Base-by-base conservation (phyloP, 169 alveolate genomes). In the Theileria equi region DNA sequence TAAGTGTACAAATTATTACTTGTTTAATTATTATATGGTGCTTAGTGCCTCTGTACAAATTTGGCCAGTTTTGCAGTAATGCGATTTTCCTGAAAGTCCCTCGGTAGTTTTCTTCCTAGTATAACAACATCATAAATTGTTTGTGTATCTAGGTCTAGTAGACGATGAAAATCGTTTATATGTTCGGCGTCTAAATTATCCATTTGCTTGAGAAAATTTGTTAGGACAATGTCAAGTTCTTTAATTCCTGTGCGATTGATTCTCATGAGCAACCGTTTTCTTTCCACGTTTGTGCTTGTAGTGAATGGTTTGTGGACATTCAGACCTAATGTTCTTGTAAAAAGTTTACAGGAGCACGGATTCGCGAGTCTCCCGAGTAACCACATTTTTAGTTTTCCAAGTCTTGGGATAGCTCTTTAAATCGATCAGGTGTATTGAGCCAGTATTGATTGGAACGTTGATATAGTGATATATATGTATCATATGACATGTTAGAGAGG, bases 401-500 rank as follows among this genome's bases (percentile, higher is more conserved):
- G 47, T 17, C 16, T 32, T 50, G 66, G 5, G 19, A 16, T 26
- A 53, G 60, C 7, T 53, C 31, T 16, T 65, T 68, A 10, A 74
- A 36, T 19, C 19, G 53, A 19, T 58, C 81, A 16, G 69, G 86
- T 23, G 16, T 52, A 21, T 41, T 41, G 0, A 38, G 13, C 86
- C 81, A 65, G 47, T 66, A 55, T 10, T 67, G 43, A 38, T 48
- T 49, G 13, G 92, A 81, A 23, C 58, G 34, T 44, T 86, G 64
- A 36, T 86, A 86, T 21, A 86, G 44, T 5, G 82, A 69, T 28
- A 81, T 68, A 54, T 86, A 86, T 16, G 81, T 82, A 17, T 86
- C 90, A 59, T 86, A 86, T 17, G 81, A 81, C 89, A 86, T 69
- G 59, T 86, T 86, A n/a, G 89, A 66, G 31, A 86, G 40, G 55